phyloP scores from a whole-genome alignment of 2,329 filamentous ascomycete species.

The Claviceps africana region DNA sequence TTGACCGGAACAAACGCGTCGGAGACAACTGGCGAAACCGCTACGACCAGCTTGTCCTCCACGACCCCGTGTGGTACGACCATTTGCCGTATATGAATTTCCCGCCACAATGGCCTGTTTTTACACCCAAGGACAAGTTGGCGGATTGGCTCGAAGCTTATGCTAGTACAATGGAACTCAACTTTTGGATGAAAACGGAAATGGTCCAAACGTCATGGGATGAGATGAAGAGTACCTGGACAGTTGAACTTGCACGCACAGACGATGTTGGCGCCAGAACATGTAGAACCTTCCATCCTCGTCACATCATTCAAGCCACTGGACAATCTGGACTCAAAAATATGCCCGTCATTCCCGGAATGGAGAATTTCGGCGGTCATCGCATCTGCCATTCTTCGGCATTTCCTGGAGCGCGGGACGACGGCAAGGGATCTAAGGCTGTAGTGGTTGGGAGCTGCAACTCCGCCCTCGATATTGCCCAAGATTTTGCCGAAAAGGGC shows the following conservation, averaged over 20 bases:
- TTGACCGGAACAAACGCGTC: conserved; percentile 42
- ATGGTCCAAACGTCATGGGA: conserved; percentile 36
- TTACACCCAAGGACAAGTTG: conserved; percentile 59
- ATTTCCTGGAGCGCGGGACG: conserved; percentile 36
- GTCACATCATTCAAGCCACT: conserved; percentile 52
- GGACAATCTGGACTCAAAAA: conserved; percentile 55
- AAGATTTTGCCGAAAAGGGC: conserved; percentile 53
- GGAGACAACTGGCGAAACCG: conserved; percentile 52
- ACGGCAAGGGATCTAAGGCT: conserved; percentile 41
- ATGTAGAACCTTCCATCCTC: conserved; percentile 42
- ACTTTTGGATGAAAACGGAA: conserved; percentile 47
- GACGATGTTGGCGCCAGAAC: conserved; percentile 33
- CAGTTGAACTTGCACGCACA: conserved; percentile 36
- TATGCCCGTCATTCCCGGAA: conserved; percentile 42
- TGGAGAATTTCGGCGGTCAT: conserved; percentile 42
- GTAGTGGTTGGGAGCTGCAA: conserved; percentile 56
- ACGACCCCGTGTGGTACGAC: conserved; percentile 50
- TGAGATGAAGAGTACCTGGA: conserved; percentile 37
- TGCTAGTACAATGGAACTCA: conserved; percentile 49
- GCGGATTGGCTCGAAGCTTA: conserved; percentile 56
- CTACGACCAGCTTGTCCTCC: conserved; percentile 52
- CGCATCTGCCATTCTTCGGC: conserved; percentile 49
- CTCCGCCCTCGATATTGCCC: conserved; percentile 54
- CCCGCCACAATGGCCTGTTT: conserved; percentile 52
- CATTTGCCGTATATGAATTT: conserved; percentile 52